phyloP scores from a whole-genome alignment of 208 protist species.

The Giardia muris region DNA sequence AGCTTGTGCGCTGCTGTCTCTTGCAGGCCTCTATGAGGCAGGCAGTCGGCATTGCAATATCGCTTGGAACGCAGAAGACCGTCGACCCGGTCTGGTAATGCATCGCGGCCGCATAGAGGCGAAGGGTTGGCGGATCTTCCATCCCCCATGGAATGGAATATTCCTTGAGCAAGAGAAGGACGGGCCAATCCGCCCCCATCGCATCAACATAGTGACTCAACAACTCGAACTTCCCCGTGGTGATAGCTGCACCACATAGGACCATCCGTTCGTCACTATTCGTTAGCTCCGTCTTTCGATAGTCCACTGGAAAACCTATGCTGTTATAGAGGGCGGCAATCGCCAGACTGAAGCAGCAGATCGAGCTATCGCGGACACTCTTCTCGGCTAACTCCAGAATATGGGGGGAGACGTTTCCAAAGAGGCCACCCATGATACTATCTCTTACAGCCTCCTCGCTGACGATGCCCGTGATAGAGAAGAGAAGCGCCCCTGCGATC shows the following conservation, averaged over 20 bases:
- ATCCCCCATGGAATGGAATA: background rate
- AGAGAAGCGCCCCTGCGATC: background rate
- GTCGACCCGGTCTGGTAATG: background rate
- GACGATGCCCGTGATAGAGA: background rate
- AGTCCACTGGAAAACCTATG: background rate
- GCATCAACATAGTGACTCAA: background rate
- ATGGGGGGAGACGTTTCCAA: background rate
- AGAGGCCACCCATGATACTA: background rate
- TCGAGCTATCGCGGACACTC: background rate
- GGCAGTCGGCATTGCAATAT: background rate
- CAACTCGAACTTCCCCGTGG: background rate
- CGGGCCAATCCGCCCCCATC: background rate
- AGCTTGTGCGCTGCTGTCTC: background rate
- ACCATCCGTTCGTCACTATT: background rate
- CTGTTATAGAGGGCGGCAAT: background rate
- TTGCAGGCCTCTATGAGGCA: background rate
- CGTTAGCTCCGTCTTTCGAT: background rate
- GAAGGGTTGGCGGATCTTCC: background rate
- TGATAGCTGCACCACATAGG: background rate
- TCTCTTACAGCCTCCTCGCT: background rate
- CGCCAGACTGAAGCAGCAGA: background rate
- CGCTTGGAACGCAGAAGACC: background rate
- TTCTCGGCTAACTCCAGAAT: background rate
- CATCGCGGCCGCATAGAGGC: background rate
- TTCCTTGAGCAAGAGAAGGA: background rate